phyloP scores from a whole-genome alignment of 2,329 filamentous ascomycete genomes.

The Beauveria sp. region DNA sequence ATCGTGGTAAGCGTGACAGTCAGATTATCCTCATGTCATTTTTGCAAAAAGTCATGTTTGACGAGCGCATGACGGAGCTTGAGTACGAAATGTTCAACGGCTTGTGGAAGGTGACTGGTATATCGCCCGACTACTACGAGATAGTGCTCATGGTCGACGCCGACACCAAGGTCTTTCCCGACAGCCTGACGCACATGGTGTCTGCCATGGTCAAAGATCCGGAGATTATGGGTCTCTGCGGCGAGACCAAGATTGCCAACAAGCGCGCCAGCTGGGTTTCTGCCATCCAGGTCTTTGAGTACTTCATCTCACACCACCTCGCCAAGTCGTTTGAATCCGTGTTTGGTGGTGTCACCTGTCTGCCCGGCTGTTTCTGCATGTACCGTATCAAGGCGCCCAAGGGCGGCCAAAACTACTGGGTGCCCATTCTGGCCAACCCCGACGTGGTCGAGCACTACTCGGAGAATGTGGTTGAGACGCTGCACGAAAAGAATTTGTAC shows the following conservation, averaged over 20 bases:
- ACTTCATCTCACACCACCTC: slow-evolving; percentile 97
- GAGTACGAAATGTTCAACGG: slow-evolving; percentile 99
- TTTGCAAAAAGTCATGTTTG: slow-evolving; percentile 99
- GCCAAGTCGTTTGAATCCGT: slow-evolving; percentile 97
- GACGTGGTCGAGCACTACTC: slow-evolving; percentile 99
- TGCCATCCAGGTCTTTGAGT: slow-evolving; percentile 98
- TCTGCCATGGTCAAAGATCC: slow-evolving; percentile 99
- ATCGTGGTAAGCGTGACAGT: slow-evolving; percentile 96
- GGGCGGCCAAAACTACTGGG: slow-evolving; percentile 98
- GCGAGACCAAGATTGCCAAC: slow-evolving; percentile 99
- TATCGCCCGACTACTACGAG: slow-evolving; percentile 96
- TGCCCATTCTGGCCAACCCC: slow-evolving; percentile 94
- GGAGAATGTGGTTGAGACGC: slow-evolving; percentile 95
- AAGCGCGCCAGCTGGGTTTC: slow-evolving; percentile 92
- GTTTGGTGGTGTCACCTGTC: slow-evolving; percentile 97
- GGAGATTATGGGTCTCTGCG: slow-evolving; percentile 97
- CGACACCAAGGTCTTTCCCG: slow-evolving; percentile 97
- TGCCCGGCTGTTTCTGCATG: slow-evolving; percentile 99
- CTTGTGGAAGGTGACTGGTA: slow-evolving; percentile 96
- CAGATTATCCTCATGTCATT: slow-evolving; percentile 99
- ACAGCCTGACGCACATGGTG: slow-evolving; percentile 97
- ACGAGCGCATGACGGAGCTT: slow-evolving; percentile 98
- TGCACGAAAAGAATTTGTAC: slow-evolving; percentile 95
- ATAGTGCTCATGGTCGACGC: slow-evolving; percentile 98
- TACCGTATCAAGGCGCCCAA: slow-evolving; percentile 99